A percentile compares a stretch with the other conserved stretches of the same genome.
phyloP scores from a whole-genome alignment of 179 eudicot species.

The Carnegiea gigantea region DNA sequence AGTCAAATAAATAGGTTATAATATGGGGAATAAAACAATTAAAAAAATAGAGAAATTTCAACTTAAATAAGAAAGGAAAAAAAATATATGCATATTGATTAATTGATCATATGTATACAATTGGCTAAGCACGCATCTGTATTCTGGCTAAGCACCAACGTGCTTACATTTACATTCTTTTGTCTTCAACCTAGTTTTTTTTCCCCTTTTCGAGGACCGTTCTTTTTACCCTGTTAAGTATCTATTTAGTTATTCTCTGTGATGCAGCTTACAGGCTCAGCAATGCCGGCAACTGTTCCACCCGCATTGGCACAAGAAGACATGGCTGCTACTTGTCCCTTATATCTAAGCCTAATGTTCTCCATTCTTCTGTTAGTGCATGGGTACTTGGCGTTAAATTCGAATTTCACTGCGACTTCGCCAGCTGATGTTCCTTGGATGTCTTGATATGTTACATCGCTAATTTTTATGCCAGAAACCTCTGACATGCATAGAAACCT shows the following conservation, averaged over 20 bases:
- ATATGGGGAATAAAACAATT: neutral
- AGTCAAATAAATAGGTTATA: neutral
- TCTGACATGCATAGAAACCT: no score
- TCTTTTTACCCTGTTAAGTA: neutral
- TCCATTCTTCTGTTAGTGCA: slow-evolving; percentile 46
- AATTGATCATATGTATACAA: neutral
- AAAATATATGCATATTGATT: neutral
- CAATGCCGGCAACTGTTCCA: slow-evolving; percentile 30
- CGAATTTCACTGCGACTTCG: slow-evolving; percentile 44
- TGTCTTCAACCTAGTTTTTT: neutral
- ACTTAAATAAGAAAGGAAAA: no score
- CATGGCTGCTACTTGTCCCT: slow-evolving; percentile 26
- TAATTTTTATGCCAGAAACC: slow-evolving; percentile 52
- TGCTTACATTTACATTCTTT: neutral
- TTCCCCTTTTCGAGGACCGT: neutral
- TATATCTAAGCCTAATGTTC: slow-evolving; percentile 40
- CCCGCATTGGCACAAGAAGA: slow-evolving; percentile 38
- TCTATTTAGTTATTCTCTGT: neutral
- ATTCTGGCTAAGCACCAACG: neutral
- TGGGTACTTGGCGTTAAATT: slow-evolving; percentile 54
- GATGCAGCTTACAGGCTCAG: slow-evolving; percentile 41
- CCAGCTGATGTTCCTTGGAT: slow-evolving; percentile 61
- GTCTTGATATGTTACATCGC: slow-evolving; percentile 47
- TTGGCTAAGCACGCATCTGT: neutral
- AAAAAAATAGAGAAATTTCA: neutral